These are phyloP conservation scores for Misopates orontium DNA, from an alignment of 257 asterid genomes.

Conservation along the genomic window DNA sequence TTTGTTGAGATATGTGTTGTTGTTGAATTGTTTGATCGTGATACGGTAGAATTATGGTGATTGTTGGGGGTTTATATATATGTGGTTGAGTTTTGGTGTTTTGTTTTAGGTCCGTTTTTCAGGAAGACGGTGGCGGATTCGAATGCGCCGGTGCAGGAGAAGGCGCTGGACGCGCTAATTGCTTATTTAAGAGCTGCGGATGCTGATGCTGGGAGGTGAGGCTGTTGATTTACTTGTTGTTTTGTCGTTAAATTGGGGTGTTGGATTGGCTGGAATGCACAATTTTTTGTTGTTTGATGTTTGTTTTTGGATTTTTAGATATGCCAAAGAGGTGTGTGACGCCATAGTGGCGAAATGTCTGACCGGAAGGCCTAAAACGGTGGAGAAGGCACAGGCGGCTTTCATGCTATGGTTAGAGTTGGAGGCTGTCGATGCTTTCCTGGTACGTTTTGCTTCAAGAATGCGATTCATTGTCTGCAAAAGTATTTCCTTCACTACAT, in stretches of 20 bases:
- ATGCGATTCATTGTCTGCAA: constrained; percentile 8
- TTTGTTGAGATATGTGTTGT: constrained; percentile 51
- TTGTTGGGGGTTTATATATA: constrained; percentile 33
- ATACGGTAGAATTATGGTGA: constrained; percentile 38
- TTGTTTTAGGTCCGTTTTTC: constrained; percentile 70
- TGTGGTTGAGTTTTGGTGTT: constrained; percentile 36
- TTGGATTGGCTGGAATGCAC: constrained; percentile 6
- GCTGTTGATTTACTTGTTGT: not conserved
- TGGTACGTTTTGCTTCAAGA: constrained; percentile 54
- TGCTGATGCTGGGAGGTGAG: constrained; percentile 89
- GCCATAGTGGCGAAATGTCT: constrained; percentile 90
- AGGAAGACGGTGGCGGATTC: constrained; percentile 83
- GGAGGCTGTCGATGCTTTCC: constrained; percentile 92
- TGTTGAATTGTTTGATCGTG: constrained; percentile 34
- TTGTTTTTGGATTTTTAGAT: constrained; percentile 41
- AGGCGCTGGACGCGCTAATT: constrained; percentile 95
- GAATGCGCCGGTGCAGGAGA: constrained; percentile 98
- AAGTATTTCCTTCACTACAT: not conserved
- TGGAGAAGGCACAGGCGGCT: constrained; percentile 86
- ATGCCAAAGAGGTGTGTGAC: constrained; percentile 93
- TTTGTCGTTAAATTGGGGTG: not conserved
- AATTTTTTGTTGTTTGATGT: constrained; percentile 10
- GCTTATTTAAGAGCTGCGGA: constrained; percentile 91
- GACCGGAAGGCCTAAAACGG: constrained; percentile 96
- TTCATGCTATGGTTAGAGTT: constrained; percentile 95